Percentiles rank a stretch among this genome's conserved stretches.
Evolutionary conservation across 2,329 filamentous ascomycete genomes (phyloP).

Genomic region (Aphanocladium album): DNA sequence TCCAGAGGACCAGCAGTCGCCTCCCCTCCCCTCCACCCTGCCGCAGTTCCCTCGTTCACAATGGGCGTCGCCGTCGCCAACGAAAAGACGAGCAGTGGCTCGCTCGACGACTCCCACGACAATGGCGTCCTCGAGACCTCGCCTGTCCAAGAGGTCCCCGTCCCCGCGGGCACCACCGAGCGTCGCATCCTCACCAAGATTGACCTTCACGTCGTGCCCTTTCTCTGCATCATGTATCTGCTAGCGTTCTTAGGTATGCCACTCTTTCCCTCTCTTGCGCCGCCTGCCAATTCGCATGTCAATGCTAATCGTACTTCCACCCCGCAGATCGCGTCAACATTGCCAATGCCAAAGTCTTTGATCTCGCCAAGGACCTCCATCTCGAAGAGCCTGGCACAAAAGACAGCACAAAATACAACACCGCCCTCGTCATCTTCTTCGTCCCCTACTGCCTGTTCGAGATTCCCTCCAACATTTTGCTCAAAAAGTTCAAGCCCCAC

Average conservation of each 20-base stretch:
- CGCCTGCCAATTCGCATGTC: not conserved
- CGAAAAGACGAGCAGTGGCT: constrained; percentile 17
- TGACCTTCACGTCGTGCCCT: constrained; percentile 66
- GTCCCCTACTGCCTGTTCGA: constrained; percentile 69
- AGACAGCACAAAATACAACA: constrained; percentile 61
- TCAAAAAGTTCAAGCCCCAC: constrained; percentile 45
- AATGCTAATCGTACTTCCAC: not conserved
- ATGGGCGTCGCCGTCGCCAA: constrained; percentile 16
- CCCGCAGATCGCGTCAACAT: constrained; percentile 65
- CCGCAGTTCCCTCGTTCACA: not conserved
- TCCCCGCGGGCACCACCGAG: constrained; percentile 55
- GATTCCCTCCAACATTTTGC: constrained; percentile 51
- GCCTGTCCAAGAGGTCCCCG: constrained; percentile 10
- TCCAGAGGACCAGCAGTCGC: not conserved
- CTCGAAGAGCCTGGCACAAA: constrained; percentile 48
- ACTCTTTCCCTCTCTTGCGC: not conserved
- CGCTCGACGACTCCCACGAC: constrained; percentile 14
- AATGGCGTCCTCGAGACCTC: constrained; percentile 6
- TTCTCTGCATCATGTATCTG: constrained; percentile 66
- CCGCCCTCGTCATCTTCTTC: constrained; percentile 75
- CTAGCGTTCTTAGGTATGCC: constrained; percentile 57
- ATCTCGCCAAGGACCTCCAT: constrained; percentile 56
- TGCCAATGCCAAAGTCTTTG: constrained; percentile 68
- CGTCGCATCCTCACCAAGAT: constrained; percentile 62
- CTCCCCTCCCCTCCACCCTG: not conserved